Percentiles rank a stretch among this genome's conserved stretches.
These are phyloP conservation scores for Saccharomycopsis hybrid DNA, from an alignment of 1,139 yeast genomes.

Conservation along the genomic window DNA sequence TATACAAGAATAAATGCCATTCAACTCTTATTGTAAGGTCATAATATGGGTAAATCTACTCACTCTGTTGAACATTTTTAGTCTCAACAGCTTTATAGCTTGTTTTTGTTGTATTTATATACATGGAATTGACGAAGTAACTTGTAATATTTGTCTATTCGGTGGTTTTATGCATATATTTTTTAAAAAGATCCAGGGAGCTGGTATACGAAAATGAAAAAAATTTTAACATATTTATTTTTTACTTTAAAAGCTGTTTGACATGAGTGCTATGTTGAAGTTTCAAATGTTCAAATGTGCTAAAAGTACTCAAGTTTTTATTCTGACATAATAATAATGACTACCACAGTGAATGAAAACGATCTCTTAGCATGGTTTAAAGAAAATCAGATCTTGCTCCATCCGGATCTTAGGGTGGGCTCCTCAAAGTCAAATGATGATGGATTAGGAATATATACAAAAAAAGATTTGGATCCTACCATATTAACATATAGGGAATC, in stretches of 20 bases:
- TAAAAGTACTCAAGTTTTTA: not conserved
- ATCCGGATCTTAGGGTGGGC: constrained; percentile 41
- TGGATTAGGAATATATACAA: constrained; percentile 73
- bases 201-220: too few species aligned
- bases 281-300: not conserved
- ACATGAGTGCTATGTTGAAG: not conserved
- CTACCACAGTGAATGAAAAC: not conserved
- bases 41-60: too few species aligned
- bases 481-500: constrained; percentile 10
- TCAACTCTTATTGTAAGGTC: too few species aligned
- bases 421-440: constrained; percentile 50
- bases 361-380: constrained; percentile 37
- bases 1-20: too few species aligned
- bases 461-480: constrained; percentile 32
- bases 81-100: too few species aligned
- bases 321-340: not conserved
- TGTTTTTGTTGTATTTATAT: too few species aligned
- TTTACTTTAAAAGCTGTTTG: not conserved
- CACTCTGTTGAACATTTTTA: too few species aligned
- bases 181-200: too few species aligned
- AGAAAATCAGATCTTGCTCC: constrained; percentile 43
- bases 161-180: too few species aligned
- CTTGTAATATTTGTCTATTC: too few species aligned
- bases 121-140: too few species aligned
- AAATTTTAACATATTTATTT: too few species aligned